Evolutionary conservation across 2,329 filamentous ascomycete species (phyloP).

Genomic region (Ophiostoma sp.): DNA sequence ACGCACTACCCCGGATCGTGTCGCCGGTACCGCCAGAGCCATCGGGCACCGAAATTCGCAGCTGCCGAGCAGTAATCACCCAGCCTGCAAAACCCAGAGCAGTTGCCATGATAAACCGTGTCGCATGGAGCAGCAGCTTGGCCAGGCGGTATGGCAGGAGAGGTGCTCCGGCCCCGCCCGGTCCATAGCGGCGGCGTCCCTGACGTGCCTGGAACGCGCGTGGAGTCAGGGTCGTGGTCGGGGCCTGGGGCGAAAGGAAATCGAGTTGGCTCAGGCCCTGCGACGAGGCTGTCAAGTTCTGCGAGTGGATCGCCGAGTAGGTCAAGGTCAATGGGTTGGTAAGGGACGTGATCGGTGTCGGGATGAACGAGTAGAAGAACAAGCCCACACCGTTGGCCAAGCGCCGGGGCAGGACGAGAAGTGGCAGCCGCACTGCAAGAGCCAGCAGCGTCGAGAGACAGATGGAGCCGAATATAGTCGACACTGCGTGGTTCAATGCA

Average conservation of each 20-base stretch:
- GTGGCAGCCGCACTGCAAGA: slow-evolving; percentile 73
- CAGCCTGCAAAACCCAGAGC: slow-evolving; percentile 92
- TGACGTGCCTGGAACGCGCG: slow-evolving; percentile 39
- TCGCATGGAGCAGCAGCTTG: slow-evolving; percentile 85
- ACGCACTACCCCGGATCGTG: slow-evolving; percentile 67
- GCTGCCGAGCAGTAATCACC: slow-evolving; percentile 81
- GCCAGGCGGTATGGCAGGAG: slow-evolving; percentile 85
- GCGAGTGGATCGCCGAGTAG: slow-evolving; percentile 88
- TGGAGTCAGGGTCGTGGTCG: slow-evolving; percentile 65
- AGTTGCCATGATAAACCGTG: slow-evolving; percentile 83
- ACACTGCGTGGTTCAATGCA: slow-evolving; percentile 72
- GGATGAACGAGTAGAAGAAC: slow-evolving; percentile 64
- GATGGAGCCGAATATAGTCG: slow-evolving; percentile 86
- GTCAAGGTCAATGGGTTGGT: slow-evolving; percentile 90
- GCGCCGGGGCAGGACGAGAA: slow-evolving; percentile 75
- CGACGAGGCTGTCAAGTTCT: slow-evolving; percentile 71
- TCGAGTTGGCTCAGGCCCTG: slow-evolving; percentile 75
- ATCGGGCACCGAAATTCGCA: slow-evolving; percentile 55
- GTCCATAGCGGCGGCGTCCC: slow-evolving; percentile 26
- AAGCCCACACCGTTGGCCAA: slow-evolving; percentile 58
- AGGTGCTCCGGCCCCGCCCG: slow-evolving; percentile 39
- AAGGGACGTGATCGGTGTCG: slow-evolving; percentile 75
- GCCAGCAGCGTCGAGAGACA: slow-evolving; percentile 80
- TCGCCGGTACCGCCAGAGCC: slow-evolving; percentile 37
- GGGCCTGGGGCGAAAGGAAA: slow-evolving; percentile 66